phyloP scores from a whole-genome alignment of 176 grass and related monocot genomes.

The Eleusine indica region DNA sequence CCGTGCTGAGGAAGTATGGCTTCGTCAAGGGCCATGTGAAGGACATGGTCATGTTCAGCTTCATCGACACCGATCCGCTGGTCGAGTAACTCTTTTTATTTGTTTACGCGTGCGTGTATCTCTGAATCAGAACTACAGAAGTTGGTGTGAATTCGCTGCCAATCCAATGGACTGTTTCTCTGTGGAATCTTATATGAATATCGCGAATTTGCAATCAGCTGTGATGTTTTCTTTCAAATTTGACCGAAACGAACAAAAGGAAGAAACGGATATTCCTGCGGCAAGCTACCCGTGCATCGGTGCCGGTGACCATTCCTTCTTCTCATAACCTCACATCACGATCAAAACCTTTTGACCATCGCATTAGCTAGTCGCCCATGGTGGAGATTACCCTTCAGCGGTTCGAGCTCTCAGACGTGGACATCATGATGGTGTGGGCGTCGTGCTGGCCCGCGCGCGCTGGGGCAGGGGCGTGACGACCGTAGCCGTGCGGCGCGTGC shows the following conservation, averaged over 20 bases:
- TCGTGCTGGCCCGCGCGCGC: constrained; percentile 51
- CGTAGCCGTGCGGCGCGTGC: constrained; percentile 49
- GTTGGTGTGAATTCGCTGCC: too few species aligned
- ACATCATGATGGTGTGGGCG: constrained; percentile 73
- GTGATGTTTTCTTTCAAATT: background rate
- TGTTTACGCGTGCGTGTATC: too few species aligned
- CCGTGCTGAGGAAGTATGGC: constrained; percentile 66
- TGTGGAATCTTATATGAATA: background rate
- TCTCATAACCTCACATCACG: background rate
- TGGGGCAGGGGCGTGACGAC: constrained; percentile 64
- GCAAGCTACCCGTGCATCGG: background rate
- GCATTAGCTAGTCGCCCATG: background rate
- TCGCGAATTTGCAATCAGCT: background rate
- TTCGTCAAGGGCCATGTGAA: constrained; percentile 37
- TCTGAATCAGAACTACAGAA: too few species aligned
- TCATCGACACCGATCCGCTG: constrained; percentile 58
- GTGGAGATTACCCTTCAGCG: background rate
- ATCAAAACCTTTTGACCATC: background rate
- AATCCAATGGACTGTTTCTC: background rate
- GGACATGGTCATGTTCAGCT: constrained; percentile 72
- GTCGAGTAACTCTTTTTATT: background rate
- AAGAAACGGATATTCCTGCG: background rate
- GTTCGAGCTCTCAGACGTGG: constrained; percentile 67
- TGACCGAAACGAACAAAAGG: background rate
- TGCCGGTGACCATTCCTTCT: background rate